phyloP scores from a whole-genome alignment of 306 rosid genomes.

The Inga laurina region DNA sequence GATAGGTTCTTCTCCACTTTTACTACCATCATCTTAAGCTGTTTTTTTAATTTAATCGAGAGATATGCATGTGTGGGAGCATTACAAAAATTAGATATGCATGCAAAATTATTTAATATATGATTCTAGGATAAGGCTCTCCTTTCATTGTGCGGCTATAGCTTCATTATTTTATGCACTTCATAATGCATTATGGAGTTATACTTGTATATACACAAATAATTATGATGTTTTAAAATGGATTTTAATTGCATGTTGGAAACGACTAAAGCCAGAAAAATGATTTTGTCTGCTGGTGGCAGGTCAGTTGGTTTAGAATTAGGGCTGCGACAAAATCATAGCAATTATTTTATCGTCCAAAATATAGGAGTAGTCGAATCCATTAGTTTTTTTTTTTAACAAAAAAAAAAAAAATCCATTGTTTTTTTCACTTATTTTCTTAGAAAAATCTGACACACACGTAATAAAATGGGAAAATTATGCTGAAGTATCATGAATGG shows the following conservation, averaged over 20 bases:
- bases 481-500: too few species aligned
- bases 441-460: too few species aligned
- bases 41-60: neutral
- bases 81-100: neutral
- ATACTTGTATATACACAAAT: neutral
- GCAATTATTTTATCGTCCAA: neutral
- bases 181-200: neutral
- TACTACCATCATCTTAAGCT: neutral
- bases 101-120: neutral
- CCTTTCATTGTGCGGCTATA: neutral
- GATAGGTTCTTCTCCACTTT: neutral
- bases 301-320: neutral
- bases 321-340: neutral
- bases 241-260: constrained; percentile 9
- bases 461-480: too few species aligned
- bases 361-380: neutral
- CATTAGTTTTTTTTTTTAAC: too few species aligned
- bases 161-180: constrained; percentile 3
- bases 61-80: neutral
- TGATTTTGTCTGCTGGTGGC: constrained; percentile 23
- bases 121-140: neutral
- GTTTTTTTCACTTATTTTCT: too few species aligned
- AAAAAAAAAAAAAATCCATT: too few species aligned
- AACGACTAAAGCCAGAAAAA: constrained; percentile 11
- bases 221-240: neutral